Conservation (phyloP, 331 rosid species). For the Pyrus hybrid region DNA sequence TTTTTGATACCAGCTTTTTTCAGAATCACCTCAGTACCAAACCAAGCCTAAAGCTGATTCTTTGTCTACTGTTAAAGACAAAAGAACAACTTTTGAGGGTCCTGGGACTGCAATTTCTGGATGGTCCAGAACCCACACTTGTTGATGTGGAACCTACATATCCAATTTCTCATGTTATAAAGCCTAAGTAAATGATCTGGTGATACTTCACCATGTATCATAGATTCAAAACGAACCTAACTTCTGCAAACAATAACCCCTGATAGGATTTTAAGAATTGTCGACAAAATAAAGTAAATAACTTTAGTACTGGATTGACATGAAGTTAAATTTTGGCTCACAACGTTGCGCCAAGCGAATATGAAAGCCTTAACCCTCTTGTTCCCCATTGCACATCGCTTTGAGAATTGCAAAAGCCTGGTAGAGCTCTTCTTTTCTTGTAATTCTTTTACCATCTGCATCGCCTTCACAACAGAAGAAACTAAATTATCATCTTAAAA, state of each 20-base stretch:
- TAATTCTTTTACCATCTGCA: conserved; percentile 67
- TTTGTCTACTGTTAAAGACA: too few species aligned
- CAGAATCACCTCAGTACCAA: too few species aligned
- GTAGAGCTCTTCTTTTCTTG: conserved; percentile 67
- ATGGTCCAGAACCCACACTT: conserved; percentile 64
- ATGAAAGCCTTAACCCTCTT: conserved; percentile 1
- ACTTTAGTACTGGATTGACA: neutral
- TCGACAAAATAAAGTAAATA: neutral
- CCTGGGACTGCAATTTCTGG: too few species aligned
- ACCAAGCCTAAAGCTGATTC: too few species aligned
- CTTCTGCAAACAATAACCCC: neutral
- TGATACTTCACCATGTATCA: neutral
- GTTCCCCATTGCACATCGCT: conserved; percentile 36
- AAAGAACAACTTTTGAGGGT: too few species aligned
- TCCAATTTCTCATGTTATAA: conserved; percentile 14
- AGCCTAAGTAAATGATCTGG: neutral
- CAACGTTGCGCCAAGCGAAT: neutral
- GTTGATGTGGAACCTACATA: conserved; percentile 58
- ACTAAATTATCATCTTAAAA: neutral
- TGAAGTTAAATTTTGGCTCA: neutral
- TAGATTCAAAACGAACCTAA: neutral
- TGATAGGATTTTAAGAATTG: neutral
- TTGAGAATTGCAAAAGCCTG: conserved; percentile 72
- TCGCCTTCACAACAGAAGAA: conserved; percentile 43
- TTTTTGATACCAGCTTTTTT: too few species aligned